Evolutionary conservation across 495 filamentous ascomycete genomes (phyloP).

Genomic region (Geoglossum glabrum): DNA sequence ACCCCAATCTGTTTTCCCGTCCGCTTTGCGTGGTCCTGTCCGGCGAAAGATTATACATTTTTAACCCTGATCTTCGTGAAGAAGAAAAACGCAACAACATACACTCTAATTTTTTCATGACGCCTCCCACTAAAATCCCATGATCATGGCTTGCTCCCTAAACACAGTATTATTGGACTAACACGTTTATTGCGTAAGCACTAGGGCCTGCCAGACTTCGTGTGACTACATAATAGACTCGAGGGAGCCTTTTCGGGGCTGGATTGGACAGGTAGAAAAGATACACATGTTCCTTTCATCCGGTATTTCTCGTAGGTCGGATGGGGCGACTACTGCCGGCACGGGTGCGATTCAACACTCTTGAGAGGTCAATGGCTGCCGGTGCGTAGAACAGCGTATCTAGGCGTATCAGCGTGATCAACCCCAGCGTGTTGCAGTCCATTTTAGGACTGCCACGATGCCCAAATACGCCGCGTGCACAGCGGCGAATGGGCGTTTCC

Average conservation of each 20-base stretch:
- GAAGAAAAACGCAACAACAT: slow-evolving; percentile 31
- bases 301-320: not conserved
- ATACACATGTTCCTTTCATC: not conserved
- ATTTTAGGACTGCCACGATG: not conserved
- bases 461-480: not conserved
- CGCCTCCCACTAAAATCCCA: slow-evolving; percentile 7
- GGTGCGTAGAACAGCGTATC: too few species aligned
- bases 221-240: not conserved
- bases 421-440: not conserved
- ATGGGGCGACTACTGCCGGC: not conserved
- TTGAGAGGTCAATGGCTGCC: not conserved
- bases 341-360: not conserved
- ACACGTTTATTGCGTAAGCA: not conserved
- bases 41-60: slow-evolving; percentile 31
- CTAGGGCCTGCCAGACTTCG: not conserved
- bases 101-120: slow-evolving; percentile 49
- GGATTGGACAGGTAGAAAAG: too few species aligned
- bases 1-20: not conserved
- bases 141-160: not conserved
- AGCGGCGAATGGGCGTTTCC: not conserved
- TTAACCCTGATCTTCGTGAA: slow-evolving; percentile 35
- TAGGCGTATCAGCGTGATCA: too few species aligned
- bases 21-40: not conserved
- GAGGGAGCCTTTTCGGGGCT: too few species aligned
- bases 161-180: not conserved